phyloP scores from a whole-genome alignment of 2,329 filamentous ascomycete genomes.

The Hypoxylon sp. region DNA sequence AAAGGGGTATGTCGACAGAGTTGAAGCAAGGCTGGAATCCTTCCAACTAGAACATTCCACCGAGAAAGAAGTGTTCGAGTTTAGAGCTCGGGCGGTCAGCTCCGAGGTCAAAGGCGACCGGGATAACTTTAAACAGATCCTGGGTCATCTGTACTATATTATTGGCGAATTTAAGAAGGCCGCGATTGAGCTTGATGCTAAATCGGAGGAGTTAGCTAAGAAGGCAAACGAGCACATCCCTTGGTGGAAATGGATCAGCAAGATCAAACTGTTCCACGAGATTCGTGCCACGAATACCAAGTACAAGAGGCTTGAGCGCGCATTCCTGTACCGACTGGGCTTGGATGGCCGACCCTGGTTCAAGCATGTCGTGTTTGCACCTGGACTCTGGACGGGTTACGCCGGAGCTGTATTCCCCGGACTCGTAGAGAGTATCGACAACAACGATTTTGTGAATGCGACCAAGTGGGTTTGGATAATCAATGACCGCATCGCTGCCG shows the following conservation, averaged over 20 bases:
- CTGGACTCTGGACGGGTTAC: slow-evolving; percentile 92
- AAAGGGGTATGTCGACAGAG: slow-evolving; percentile 62
- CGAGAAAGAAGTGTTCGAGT: slow-evolving; percentile 50
- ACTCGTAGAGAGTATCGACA: slow-evolving; percentile 71
- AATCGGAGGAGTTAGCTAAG: slow-evolving; percentile 54
- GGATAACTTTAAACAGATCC: slow-evolving; percentile 56
- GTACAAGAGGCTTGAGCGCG: slow-evolving; percentile 86
- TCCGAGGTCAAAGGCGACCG: slow-evolving; percentile 52
- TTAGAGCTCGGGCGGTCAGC: slow-evolving; percentile 43
- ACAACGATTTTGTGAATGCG: slow-evolving; percentile 68
- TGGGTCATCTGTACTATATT: slow-evolving; percentile 55
- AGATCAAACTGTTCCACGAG: slow-evolving; percentile 71
- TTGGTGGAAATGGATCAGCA: slow-evolving; percentile 83
- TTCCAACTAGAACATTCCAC: slow-evolving; percentile 43
- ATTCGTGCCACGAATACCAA: slow-evolving; percentile 79
- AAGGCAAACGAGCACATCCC: slow-evolving; percentile 67
- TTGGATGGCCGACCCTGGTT: slow-evolving; percentile 88
- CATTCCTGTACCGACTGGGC: slow-evolving; percentile 81
- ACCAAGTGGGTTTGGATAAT: slow-evolving; percentile 72
- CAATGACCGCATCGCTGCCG: slow-evolving; percentile 61
- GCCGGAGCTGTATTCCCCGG: slow-evolving; percentile 77
- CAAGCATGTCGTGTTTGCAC: slow-evolving; percentile 95
- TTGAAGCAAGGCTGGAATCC: slow-evolving; percentile 62
- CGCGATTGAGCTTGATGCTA: slow-evolving; percentile 61
- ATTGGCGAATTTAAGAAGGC: slow-evolving; percentile 52